These are phyloP conservation scores for Penicillium sp. DNA, from an alignment of 2,329 filamentous ascomycete species.

Conservation along the genomic window DNA sequence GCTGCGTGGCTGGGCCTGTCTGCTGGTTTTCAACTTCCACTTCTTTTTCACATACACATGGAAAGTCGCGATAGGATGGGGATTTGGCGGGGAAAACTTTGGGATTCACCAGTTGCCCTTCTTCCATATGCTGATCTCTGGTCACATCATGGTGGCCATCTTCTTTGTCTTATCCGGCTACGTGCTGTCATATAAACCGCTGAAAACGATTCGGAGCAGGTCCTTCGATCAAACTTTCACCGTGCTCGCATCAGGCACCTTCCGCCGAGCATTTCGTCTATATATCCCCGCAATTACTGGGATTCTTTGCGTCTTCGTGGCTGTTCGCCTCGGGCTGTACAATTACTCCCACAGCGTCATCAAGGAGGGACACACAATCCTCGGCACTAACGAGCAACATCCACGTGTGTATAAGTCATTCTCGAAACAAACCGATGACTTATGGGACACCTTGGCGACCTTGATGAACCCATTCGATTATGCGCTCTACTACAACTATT, in stretches of 20 bases:
- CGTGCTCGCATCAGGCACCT: conserved; percentile 45
- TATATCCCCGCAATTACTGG: conserved; percentile 46
- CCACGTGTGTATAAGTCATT: conserved; percentile 37
- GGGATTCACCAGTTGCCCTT: conserved; percentile 44
- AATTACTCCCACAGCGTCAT: conserved; percentile 40
- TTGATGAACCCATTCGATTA: conserved; percentile 43
- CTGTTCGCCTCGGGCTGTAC: conserved; percentile 45
- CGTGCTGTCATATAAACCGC: conserved; percentile 46
- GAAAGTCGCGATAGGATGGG: conserved; percentile 42
- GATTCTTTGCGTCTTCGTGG: conserved; percentile 43
- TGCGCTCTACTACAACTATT: conserved; percentile 44
- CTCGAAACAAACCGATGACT: conserved; percentile 39
- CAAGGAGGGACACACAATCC: conserved; percentile 39
- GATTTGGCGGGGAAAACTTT: conserved; percentile 43
- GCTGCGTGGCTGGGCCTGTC: conserved; percentile 45
- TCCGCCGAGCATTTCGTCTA: conserved; percentile 45
- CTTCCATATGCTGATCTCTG: conserved; percentile 45
- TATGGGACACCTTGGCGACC: conserved; percentile 35
- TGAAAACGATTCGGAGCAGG: conserved; percentile 41
- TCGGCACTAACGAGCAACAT: conserved; percentile 47
- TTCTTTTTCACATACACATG: conserved; percentile 48
- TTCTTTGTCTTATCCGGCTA: conserved; percentile 53
- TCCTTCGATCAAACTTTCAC: conserved; percentile 43
- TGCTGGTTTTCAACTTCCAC: conserved; percentile 50
- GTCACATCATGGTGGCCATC: conserved; percentile 50